A percentile compares a stretch with the other conserved stretches of the same genome.
Conservation (phyloP, 208 protist genomes). For the Porcisia hertigi region DNA sequence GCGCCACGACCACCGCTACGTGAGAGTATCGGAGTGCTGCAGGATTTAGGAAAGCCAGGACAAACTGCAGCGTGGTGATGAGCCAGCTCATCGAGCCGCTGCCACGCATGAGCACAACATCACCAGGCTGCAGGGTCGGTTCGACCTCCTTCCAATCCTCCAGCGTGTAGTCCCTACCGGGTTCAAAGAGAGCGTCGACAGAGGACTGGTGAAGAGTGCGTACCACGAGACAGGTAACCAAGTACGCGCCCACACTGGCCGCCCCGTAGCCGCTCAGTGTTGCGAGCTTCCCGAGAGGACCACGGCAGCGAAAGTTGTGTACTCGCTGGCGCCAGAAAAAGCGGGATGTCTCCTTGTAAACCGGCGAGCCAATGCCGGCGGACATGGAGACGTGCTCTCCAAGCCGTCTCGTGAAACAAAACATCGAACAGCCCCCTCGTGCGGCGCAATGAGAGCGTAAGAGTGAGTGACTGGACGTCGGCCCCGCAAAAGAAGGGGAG, state of each 20-base stretch:
- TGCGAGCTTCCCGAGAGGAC: slow-evolving; percentile 18
- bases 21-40: slow-evolving; percentile 79
- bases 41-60: slow-evolving; percentile 39
- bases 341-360: neutral
- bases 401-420: slow-evolving; percentile 9
- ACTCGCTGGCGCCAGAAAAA: slow-evolving; percentile 26
- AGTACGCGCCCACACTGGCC: slow-evolving; percentile 31
- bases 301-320: slow-evolving; percentile 21
- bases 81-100: slow-evolving; percentile 51
- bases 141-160: slow-evolving; percentile 74
- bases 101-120: slow-evolving; percentile 77
- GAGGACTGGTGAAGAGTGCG: slow-evolving; percentile 32
- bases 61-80: slow-evolving; percentile 62
- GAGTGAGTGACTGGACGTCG: no score
- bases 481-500: neutral
- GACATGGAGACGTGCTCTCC: slow-evolving; percentile 21
- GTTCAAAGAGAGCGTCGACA: slow-evolving; percentile 42
- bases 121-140: slow-evolving; percentile 72
- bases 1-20: slow-evolving; percentile 79
- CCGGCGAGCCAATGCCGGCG: slow-evolving; percentile 6
- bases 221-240: slow-evolving; percentile 38
- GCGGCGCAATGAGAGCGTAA: no score
- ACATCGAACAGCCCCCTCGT: neutral
- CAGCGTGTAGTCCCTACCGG: slow-evolving; percentile 51
- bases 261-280: slow-evolving; percentile 22